Evolutionary conservation across 2,329 filamentous ascomycete genomes (phyloP).

Genomic region (Ilyonectria mors-panacis): DNA sequence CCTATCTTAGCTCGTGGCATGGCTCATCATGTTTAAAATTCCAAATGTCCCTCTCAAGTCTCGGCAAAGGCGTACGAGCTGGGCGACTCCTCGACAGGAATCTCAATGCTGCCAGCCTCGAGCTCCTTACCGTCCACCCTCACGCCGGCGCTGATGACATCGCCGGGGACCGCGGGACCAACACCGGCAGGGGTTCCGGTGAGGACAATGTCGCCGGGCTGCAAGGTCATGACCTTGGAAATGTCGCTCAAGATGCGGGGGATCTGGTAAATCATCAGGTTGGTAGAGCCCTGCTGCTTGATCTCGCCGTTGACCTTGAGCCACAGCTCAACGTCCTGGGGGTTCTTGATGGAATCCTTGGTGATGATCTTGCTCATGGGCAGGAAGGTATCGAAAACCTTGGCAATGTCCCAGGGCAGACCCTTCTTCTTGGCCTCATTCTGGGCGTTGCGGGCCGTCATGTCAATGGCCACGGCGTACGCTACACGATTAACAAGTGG

Average conservation of each 20-base stretch:
- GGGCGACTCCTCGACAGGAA: constrained; percentile 84
- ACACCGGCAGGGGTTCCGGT: constrained; percentile 99
- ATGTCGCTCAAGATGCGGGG: constrained; percentile 92
- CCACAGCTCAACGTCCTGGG: constrained; percentile 89
- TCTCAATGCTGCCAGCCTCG: constrained; percentile 87
- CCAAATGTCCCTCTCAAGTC: constrained; percentile 63
- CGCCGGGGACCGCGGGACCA: constrained; percentile 85
- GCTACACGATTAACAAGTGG: constrained; percentile 60
- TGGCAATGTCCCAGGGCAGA: constrained; percentile 95
- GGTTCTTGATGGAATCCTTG: constrained; percentile 85
- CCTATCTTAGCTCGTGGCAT: background rate
- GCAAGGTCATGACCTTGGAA: constrained; percentile 93
- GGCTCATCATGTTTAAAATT: background rate
- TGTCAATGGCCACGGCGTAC: constrained; percentile 94
- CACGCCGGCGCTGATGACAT: constrained; percentile 88
- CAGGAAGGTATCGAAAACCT: constrained; percentile 98
- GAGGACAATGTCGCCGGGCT: constrained; percentile 91
- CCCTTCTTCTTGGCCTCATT: constrained; percentile 97
- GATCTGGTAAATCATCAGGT: constrained; percentile 93
- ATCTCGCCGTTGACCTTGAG: constrained; percentile 85
- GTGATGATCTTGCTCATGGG: constrained; percentile 87
- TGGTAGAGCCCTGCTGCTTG: constrained; percentile 89
- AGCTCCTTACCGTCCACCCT: constrained; percentile 86
- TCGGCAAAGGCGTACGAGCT: constrained; percentile 83
- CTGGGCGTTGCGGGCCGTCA: constrained; percentile 96